Evolutionary conservation across 805 yeast species (phyloP).

Genomic region (Ogataea trehalophila): DNA sequence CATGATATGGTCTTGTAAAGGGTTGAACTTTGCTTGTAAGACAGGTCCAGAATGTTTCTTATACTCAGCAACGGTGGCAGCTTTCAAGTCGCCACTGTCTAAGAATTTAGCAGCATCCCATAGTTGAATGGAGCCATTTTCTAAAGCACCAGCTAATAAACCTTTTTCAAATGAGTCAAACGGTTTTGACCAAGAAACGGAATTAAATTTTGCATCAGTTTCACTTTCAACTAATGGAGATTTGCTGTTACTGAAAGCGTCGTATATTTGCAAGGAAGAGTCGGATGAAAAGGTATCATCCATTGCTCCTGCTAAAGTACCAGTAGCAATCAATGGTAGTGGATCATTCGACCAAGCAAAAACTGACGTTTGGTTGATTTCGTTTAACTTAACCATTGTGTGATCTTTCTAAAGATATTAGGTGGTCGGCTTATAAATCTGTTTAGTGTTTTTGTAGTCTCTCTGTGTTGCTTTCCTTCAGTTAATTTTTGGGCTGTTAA

Average conservation of each 20-base stretch:
- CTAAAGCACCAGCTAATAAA: slow-evolving; percentile 83
- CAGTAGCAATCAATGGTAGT: slow-evolving; percentile 78
- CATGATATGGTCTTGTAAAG: slow-evolving; percentile 61
- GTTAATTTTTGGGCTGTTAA: too few relatives aligned
- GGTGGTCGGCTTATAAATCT: too few relatives aligned
- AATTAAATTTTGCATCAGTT: slow-evolving; percentile 63
- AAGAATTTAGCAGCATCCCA: slow-evolving; percentile 62
- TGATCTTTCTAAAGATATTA: too few relatives aligned
- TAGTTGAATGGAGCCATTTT: slow-evolving; percentile 71
- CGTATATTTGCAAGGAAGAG: slow-evolving; percentile 77
- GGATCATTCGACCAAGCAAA: slow-evolving; percentile 89
- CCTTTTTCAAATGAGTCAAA: slow-evolving; percentile 45
- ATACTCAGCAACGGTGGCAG: slow-evolving; percentile 47
- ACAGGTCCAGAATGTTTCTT: slow-evolving; percentile 66
- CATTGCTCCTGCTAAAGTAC: slow-evolving; percentile 94
- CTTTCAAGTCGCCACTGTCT: slow-evolving; percentile 36
- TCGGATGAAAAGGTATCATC: slow-evolving; percentile 80
- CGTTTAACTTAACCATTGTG: slow-evolving; percentile 75
- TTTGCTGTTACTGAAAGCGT: slow-evolving; percentile 43
- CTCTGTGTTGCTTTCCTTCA: too few relatives aligned
- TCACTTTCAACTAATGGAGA: slow-evolving; percentile 41
- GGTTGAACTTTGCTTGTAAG: slow-evolving; percentile 71
- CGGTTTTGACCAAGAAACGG: slow-evolving; percentile 76
- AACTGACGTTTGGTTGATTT: slow-evolving; percentile 82
- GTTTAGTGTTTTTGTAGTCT: too few relatives aligned